Evolutionary conservation across 331 rosid genomes (phyloP), one percentile per base, ranked within the genome.

Genomic region (Erythrophleum ivorense): DNA sequence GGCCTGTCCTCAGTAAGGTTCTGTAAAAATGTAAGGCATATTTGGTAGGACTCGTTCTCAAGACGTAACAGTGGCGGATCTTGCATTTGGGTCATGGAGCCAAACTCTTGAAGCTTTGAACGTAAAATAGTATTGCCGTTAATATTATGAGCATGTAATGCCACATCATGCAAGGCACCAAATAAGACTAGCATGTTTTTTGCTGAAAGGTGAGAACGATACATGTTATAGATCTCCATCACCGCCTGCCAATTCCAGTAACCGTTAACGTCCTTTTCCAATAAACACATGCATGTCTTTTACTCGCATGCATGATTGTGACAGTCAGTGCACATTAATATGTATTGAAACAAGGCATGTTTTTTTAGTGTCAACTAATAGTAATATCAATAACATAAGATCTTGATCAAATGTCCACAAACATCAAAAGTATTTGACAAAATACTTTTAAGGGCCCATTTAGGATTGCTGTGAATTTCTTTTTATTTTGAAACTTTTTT

Each of bases 51-150:
- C 76, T 94, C 99, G 2, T 91, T 97, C 85, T 97, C 99, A 21
- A 97, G 94, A 21, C 99, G 99, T 75, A 97, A 84, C 66, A 97
- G 83, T 10, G 99, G 99, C 46, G 99, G 99, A 78, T 97, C 99
- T 87, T 94, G 99, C 98, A 97, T 97, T 88, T 97, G 98, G 53
- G 97, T 91, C 85, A 97, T 72, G 21, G 99, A 71, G 66, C 95
- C 95, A 80, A 92, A 91, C 83, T 97, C 99, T 83, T 86, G 98
- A 70, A 97, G 95, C 93, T 87, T 94, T 73, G 97, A 86, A 46
- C 98, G 96, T 73, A 94, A 70, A 15, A 80, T 40, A 71, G 73
- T 54, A 69, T 90, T 75, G 73, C 84, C 64, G 83, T 97, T 94
- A 43, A 97, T 90, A 82, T 81, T 85, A 82, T 94, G 97, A 36